phyloP scores from a whole-genome alignment of 2,329 filamentous ascomycete genomes.

The Aspergillus hiratsukae region DNA sequence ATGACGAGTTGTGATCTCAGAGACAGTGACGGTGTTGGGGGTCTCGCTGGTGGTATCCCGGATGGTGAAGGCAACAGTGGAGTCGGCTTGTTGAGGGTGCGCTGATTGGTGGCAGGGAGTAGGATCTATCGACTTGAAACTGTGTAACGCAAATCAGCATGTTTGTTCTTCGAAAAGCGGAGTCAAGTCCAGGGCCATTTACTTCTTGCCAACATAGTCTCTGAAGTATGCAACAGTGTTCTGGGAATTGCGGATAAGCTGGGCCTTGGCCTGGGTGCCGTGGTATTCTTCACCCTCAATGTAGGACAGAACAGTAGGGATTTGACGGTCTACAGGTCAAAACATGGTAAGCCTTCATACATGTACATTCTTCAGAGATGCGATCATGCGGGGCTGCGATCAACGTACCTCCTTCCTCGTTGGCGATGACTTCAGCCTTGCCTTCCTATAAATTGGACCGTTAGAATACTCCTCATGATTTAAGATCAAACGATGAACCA shows the following conservation, averaged over 20 bases:
- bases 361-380: not conserved
- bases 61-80: constrained; percentile 74
- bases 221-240: constrained; percentile 96
- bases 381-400: constrained; percentile 4
- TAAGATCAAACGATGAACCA: constrained; percentile 1
- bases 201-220: constrained; percentile 94
- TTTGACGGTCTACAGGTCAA: constrained; percentile 72
- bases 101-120: constrained; percentile 91
- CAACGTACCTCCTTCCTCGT: constrained; percentile 85
- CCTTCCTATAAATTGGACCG: constrained; percentile 57
- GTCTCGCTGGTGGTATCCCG: constrained; percentile 67
- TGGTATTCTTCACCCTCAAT: constrained; percentile 95
- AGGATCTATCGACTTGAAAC: constrained; percentile 92
- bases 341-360: constrained; percentile 11
- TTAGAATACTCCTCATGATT: not conserved
- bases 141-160: constrained; percentile 24
- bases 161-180: not conserved
- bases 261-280: constrained; percentile 88
- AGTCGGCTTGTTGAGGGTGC: constrained; percentile 72
- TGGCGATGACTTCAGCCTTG: constrained; percentile 96
- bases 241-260: constrained; percentile 84
- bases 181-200: constrained; percentile 21
- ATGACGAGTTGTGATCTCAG: constrained; percentile 79
- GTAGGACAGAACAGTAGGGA: constrained; percentile 90
- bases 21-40: constrained; percentile 66